Evolutionary conservation across 2,329 filamentous ascomycete species (phyloP).

Genomic region (Calonectria henricotiae): DNA sequence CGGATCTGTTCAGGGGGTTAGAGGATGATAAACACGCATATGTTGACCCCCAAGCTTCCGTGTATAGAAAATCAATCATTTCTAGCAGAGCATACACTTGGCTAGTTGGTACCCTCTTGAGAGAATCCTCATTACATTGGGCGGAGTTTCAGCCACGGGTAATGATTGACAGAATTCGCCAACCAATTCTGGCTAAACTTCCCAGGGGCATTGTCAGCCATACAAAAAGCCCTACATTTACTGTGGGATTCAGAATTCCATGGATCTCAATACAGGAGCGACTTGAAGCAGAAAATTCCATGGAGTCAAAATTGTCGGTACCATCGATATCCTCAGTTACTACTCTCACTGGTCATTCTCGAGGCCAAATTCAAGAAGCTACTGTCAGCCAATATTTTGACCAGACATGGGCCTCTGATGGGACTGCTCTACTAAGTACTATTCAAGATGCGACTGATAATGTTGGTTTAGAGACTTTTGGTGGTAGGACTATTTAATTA

Average conservation of each 20-base stretch:
- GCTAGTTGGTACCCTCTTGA: slow-evolving; percentile 2
- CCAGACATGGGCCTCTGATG: neutral
- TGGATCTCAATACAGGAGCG: too few species aligned
- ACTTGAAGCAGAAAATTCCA: too few species aligned
- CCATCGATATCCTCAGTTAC: neutral
- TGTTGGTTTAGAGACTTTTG: neutral
- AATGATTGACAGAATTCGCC: slow-evolving; percentile 3
- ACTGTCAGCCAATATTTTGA: neutral
- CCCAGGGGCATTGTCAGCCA: too few species aligned
- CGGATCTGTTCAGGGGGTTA: slow-evolving; percentile 8
- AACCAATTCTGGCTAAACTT: neutral
- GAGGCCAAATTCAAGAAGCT: neutral
- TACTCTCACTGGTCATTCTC: neutral
- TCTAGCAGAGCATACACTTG: slow-evolving; percentile 16
- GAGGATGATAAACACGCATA: slow-evolving; percentile 1
- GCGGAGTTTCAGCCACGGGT: neutral
- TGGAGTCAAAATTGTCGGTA: too few species aligned
- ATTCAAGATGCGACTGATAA: neutral
- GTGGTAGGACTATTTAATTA: neutral
- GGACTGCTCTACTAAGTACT: neutral
- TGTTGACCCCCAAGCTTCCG: neutral
- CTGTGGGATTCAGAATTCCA: too few species aligned
- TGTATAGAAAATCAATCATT: neutral
- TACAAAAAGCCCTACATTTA: too few species aligned
- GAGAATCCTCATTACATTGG: slow-evolving; percentile 5